Conservation (phyloP, 768 basidiomycete genomes). For the Rickenella mellea region DNA sequence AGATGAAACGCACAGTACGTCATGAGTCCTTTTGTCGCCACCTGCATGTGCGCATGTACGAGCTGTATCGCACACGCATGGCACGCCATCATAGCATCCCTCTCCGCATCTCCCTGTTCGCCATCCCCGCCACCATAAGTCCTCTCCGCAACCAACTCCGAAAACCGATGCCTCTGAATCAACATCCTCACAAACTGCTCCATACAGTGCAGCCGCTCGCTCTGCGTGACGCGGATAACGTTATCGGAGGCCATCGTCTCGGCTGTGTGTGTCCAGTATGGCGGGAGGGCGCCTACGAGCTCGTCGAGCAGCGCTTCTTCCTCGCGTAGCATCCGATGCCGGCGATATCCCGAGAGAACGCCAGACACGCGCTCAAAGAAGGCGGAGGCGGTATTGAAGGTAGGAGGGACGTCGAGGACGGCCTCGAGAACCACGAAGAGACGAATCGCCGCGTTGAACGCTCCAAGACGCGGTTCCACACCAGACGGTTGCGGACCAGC, state of each 20-base stretch:
- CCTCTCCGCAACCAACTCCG: conserved; percentile 65
- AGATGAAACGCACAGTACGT: conserved; percentile 69
- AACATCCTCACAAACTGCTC: conserved; percentile 84
- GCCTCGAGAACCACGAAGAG: conserved; percentile 85
- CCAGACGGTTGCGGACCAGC: conserved; percentile 53
- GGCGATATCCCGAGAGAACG: conserved; percentile 51
- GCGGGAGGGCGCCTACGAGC: conserved; percentile 59
- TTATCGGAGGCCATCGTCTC: conserved; percentile 80
- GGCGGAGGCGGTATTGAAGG: conserved; percentile 51
- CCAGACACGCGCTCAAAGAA: conserved; percentile 68
- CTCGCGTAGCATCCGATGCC: conserved; percentile 61
- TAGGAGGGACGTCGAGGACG: conserved; percentile 74
- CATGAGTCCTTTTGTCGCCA: conserved; percentile 85
- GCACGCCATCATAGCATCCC: conserved; percentile 67
- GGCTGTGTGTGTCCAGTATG: conserved; percentile 71
- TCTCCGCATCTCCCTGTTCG: conserved; percentile 59
- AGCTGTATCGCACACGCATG: conserved; percentile 76
- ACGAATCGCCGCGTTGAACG: conserved; percentile 68
- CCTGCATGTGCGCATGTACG: conserved; percentile 71
- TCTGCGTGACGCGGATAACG: conserved; percentile 83
- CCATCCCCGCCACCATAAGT: conserved; percentile 29
- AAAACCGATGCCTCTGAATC: conserved; percentile 82
- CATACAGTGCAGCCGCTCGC: conserved; percentile 76
- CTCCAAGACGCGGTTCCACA: conserved; percentile 66
- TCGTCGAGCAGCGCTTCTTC: conserved; percentile 79